Evolutionary conservation across 2,329 filamentous ascomycete species (phyloP).

Genomic region (Hypoxylon sp.): DNA sequence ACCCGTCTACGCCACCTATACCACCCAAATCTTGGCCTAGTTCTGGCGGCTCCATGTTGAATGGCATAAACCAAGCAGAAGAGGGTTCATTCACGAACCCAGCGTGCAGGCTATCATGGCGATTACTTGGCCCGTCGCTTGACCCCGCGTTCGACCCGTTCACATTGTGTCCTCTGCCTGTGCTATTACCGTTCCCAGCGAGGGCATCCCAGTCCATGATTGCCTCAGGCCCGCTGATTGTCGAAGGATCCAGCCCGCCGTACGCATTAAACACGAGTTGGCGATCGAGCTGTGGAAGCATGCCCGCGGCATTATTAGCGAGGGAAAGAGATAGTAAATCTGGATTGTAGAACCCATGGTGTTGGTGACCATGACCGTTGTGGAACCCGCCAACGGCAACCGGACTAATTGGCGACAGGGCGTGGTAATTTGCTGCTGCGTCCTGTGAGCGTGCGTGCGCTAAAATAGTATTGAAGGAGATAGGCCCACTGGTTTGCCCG

Average conservation of each 20-base stretch:
- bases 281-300: constrained; percentile 79
- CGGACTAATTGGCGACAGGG: constrained; percentile 68
- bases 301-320: constrained; percentile 63
- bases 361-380: constrained; percentile 52
- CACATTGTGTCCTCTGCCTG: constrained; percentile 50
- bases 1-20: constrained; percentile 63
- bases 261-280: constrained; percentile 84
- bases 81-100: constrained; percentile 61
- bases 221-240: constrained; percentile 57
- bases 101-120: constrained; percentile 48
- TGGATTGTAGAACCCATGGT: constrained; percentile 62
- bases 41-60: constrained; percentile 87
- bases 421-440: constrained; percentile 59
- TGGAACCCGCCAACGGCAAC: constrained; percentile 52
- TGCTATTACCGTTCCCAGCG: constrained; percentile 52
- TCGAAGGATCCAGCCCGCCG: constrained; percentile 64
- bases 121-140: constrained; percentile 50
- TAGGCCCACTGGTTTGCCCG: constrained; percentile 59
- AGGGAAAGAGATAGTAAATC: constrained; percentile 69
- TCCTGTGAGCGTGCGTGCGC: constrained; percentile 59
- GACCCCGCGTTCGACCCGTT: constrained; percentile 51
- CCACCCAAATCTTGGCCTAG: constrained; percentile 64
- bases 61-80: constrained; percentile 92
- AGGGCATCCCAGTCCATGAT: constrained; percentile 65
- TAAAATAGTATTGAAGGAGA: constrained; percentile 60